A percentile compares a stretch with the other conserved stretches of the same genome.
Conservation (phyloP, 805 yeast species). For the Saturnispora silvae region DNA sequence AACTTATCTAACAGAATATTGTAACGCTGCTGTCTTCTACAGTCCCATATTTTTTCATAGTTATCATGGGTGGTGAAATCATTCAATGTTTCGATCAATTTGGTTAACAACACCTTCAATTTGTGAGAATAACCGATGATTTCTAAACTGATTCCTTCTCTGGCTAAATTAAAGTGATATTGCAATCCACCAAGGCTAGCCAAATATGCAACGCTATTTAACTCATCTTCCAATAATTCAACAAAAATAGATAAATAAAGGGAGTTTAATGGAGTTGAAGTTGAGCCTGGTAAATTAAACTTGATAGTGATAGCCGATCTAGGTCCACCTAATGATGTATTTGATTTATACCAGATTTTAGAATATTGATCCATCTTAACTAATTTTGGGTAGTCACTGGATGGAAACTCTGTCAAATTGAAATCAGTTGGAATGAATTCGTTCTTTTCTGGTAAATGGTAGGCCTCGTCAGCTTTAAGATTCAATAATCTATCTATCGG, state of each 20-base stretch:
- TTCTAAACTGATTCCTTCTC: conserved; percentile 61
- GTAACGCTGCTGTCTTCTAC: conserved; percentile 46
- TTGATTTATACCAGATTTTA: conserved; percentile 81
- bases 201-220: conserved; percentile 69
- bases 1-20: conserved; percentile 55
- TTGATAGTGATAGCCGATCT: conserved; percentile 62
- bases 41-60: conserved; percentile 20
- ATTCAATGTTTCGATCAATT: conserved; percentile 45
- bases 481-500: conserved; percentile 25
- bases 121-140: conserved; percentile 82
- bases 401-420: conserved; percentile 36
- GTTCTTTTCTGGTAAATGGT: conserved; percentile 54
- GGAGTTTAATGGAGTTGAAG: conserved; percentile 45
- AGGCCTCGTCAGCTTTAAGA: conserved; percentile 30
- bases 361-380: conserved; percentile 40
- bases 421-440: conserved; percentile 77
- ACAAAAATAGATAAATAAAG: conserved; percentile 52
- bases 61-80: conserved; percentile 26
- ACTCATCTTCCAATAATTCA: conserved; percentile 63
- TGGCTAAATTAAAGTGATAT: conserved; percentile 44
- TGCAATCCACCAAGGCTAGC: conserved; percentile 75
- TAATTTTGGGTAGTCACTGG: conserved; percentile 46
- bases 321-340: conserved; percentile 83
- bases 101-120: conserved; percentile 47
- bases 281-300: conserved; percentile 55